Evolutionary conservation across 257 asterid genomes (phyloP).

Genomic region (Solanum appendiculatum): DNA sequence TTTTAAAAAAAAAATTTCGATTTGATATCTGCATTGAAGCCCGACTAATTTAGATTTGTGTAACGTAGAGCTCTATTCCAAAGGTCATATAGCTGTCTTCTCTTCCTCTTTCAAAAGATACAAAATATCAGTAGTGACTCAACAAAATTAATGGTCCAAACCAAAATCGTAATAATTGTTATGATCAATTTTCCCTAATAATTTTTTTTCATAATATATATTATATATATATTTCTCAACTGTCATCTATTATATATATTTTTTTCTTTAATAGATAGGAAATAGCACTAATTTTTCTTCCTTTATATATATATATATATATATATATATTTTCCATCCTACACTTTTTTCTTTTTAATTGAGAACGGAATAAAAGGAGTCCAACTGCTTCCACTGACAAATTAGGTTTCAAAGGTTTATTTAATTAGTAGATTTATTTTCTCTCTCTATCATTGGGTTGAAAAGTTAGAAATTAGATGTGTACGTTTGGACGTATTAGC

Average conservation of each 20-base stretch:
- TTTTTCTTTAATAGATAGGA: too few species aligned
- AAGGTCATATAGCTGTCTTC: too few species aligned
- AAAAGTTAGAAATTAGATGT: background rate
- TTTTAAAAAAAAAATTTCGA: too few species aligned
- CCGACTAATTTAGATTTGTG: too few species aligned
- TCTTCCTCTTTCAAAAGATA: too few species aligned
- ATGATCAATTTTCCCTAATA: too few species aligned
- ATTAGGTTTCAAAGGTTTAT: background rate
- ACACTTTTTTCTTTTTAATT: background rate
- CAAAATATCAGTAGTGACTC: too few species aligned
- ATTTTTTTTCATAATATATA: too few species aligned
- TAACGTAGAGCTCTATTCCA: too few species aligned
- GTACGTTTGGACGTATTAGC: background rate
- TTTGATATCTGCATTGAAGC: rapidly evolving
- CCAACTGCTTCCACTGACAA: conserved; percentile 3
- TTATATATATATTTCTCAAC: background rate
- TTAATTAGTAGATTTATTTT: background rate
- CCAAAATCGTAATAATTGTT: too few species aligned
- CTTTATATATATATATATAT: background rate
- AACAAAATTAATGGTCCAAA: too few species aligned
- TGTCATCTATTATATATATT: background rate
- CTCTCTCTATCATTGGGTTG: background rate
- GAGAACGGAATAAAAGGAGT: background rate
- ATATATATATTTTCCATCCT: background rate
- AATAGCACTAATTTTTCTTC: background rate